Base-by-base conservation (phyloP, 177 flowering plant species). In the Vitis hybrid region DNA sequence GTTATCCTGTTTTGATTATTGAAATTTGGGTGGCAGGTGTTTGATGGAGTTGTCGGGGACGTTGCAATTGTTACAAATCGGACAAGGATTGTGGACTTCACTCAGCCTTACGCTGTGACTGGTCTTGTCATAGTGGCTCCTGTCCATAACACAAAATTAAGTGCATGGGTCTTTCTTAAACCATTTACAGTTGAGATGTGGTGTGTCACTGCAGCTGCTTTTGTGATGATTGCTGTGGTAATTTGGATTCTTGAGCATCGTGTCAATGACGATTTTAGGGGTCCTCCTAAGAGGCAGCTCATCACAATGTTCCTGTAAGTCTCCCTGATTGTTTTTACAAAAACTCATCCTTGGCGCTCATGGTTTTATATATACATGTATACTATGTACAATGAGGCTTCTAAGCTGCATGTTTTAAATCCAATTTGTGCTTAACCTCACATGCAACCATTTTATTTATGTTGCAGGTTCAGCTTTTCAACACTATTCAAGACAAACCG, bases 201-300 rank as follows among this genome's bases (percentile, higher is more conserved):
- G 97, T 75, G 83, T 58, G 84, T 75, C 35, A 87, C 85, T 61
- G 93, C 69, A 14, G 86, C 74, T 49, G 85, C 85, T 51, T 90
- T 92, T 67, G 57, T 90, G 66, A 20, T 90, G 70, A 78, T 92
- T 68, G 97, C 74, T 2, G 71, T 82, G n/a, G 95, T 92, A 59
- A 79, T 92, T 58, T 92, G 95, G 97, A 77, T 86, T 76, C 91
- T 92, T 64, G 97, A 92, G 84, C 97, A 89, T 76, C 86, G 93
- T 57, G 81, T 84, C 57, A 92, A 92, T 54, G 73, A 83, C 27
- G 93, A 83, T 68, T 92, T 92, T 63, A 87, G 95, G 6, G 97
- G 97, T 59, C 84, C 95, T 59, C 93, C 90, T 14, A 87, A 58
- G 67, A 80, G 74, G 68, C 97, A 92, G 74, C 56, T 89, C 32